A percentile compares a stretch with the other conserved stretches of the same genome.
Evolutionary conservation across 1,139 yeast species (phyloP).

Genomic region (Blastobotrys serpentis): DNA sequence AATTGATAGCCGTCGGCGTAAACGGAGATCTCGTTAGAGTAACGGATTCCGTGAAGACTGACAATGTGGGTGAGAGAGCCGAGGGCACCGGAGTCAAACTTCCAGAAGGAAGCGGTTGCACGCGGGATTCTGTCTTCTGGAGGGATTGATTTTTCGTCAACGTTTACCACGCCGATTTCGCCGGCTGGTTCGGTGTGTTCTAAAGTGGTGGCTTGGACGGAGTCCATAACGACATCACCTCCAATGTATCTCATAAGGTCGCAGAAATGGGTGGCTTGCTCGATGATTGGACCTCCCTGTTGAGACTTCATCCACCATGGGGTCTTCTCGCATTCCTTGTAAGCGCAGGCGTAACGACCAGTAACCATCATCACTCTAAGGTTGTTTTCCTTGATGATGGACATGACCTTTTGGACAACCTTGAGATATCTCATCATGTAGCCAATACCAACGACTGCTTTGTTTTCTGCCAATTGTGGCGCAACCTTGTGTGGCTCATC

Average conservation of each 20-base stretch:
- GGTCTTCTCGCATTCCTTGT: slow-evolving; percentile 23
- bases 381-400: slow-evolving; percentile 24
- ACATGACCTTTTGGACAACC: slow-evolving; percentile 26
- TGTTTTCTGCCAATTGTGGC: slow-evolving; percentile 8
- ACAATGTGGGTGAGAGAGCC: slow-evolving; percentile 26
- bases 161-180: slow-evolving; percentile 19
- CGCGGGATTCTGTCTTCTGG: slow-evolving; percentile 26
- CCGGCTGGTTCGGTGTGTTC: slow-evolving; percentile 27
- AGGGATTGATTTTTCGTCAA: slow-evolving; percentile 26
- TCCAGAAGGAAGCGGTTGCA: slow-evolving; percentile 27
- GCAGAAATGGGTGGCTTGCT: slow-evolving; percentile 29
- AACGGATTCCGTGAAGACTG: slow-evolving; percentile 26
- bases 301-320: slow-evolving; percentile 29
- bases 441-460: slow-evolving; percentile 24
- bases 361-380: slow-evolving; percentile 22
- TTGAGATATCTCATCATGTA: slow-evolving; percentile 29
- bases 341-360: slow-evolving; percentile 27
- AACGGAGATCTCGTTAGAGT: slow-evolving; percentile 26
- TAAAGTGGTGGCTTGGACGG: slow-evolving; percentile 23
- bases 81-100: slow-evolving; percentile 25
- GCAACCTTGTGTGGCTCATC: slow-evolving; percentile 23
- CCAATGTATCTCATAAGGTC: slow-evolving; percentile 26
- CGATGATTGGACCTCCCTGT: slow-evolving; percentile 29
- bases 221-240: slow-evolving; percentile 25
- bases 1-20: slow-evolving; percentile 29